Conservation (phyloP, 768 basidiomycete genomes). For the Russula dissimulans region DNA sequence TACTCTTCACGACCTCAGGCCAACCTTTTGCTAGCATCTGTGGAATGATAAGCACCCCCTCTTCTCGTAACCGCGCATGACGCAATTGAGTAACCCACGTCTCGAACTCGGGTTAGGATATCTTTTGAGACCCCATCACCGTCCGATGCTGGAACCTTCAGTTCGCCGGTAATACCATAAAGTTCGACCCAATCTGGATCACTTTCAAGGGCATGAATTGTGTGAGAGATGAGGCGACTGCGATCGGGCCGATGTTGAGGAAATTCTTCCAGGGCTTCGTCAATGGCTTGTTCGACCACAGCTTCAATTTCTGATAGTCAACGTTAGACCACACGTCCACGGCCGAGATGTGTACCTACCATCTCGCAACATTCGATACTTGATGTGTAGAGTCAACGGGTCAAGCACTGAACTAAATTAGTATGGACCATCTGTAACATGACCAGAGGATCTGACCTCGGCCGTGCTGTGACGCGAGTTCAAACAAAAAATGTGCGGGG, state of each 20-base stretch:
- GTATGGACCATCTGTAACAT: not conserved
- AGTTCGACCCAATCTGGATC: conserved; percentile 60
- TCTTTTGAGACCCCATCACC: conserved; percentile 26
- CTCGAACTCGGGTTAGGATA: conserved; percentile 23
- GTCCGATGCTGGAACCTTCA: conserved; percentile 42
- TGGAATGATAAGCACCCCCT: conserved; percentile 15
- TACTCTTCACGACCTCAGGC: conserved; percentile 28
- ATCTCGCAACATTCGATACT: conserved; percentile 75
- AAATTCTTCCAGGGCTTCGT: conserved; percentile 32
- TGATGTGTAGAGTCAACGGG: conserved; percentile 52
- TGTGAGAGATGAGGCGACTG: conserved; percentile 36
- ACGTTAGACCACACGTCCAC: not conserved
- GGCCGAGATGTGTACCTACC: conserved; percentile 36
- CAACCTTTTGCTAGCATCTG: conserved; percentile 34
- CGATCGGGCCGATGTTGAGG: conserved; percentile 31
- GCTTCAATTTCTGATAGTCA: conserved; percentile 53
- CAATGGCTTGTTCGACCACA: conserved; percentile 44
- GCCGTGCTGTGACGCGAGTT: conserved; percentile 54
- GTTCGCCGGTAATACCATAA: conserved; percentile 63
- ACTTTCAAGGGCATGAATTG: conserved; percentile 51
- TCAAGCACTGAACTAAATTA: conserved; percentile 42
- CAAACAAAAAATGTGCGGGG: conserved; percentile 74
- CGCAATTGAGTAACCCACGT: conserved; percentile 30
- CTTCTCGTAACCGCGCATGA: not conserved
- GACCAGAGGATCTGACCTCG: conserved; percentile 37